Evolutionary conservation across 257 asterid genomes (phyloP).

Genomic region (Petunia axillaris): DNA sequence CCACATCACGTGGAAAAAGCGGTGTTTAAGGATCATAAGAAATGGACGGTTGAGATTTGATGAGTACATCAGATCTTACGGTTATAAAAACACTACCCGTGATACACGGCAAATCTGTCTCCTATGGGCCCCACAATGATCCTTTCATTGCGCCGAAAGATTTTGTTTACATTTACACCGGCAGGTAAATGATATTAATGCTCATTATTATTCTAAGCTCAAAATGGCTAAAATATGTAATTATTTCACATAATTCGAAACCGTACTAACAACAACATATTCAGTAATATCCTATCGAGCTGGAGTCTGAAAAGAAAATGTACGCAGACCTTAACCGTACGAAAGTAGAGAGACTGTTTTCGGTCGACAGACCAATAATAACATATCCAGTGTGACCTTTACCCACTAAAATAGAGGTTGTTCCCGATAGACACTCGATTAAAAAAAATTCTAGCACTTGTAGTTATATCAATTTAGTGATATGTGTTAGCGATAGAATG

Average conservation of each 20-base stretch:
- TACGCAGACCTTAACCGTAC: no score
- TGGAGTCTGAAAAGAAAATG: no score
- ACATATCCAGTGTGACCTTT: no score
- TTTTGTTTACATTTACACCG: constrained; percentile 32
- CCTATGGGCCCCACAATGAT: constrained; percentile 37
- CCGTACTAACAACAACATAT: not conserved
- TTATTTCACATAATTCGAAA: not conserved
- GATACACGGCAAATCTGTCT: constrained; percentile 39
- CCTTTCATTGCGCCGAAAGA: constrained; percentile 55
- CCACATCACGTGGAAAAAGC: constrained; percentile 42
- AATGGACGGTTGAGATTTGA: constrained; percentile 45
- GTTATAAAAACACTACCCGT: constrained; percentile 43
- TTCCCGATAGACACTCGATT: no score
- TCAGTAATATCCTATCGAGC: no score
- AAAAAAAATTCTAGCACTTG: no score
- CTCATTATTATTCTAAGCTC: not conserved
- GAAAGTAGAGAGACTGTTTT: no score
- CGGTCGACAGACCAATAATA: no score
- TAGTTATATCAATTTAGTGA: no score
- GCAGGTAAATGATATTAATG: not conserved
- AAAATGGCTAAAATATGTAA: not conserved
- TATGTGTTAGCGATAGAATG: no score
- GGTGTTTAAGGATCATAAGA: not conserved
- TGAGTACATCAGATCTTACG: constrained; percentile 19
- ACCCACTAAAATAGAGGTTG: no score